phyloP scores from a whole-genome alignment of 768 basidiomycete genomes.

The Tricholoma flavovirens region DNA sequence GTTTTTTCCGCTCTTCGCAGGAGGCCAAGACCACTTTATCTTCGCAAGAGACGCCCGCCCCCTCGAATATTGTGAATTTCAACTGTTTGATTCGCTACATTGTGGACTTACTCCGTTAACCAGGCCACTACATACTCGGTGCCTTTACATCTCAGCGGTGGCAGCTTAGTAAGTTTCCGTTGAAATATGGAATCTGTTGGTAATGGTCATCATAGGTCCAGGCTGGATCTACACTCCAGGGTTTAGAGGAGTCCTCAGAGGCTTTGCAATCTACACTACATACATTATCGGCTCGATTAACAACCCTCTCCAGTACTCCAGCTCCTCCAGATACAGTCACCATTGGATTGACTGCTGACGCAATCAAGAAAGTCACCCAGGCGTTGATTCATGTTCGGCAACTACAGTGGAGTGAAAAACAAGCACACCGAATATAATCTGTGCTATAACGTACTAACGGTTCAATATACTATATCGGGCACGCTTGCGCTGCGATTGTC shows the following conservation, averaged over 20 bases:
- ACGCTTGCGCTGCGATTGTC: too few species aligned
- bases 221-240: conserved; percentile 5
- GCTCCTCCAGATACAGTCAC: conserved; percentile 38
- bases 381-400: conserved; percentile 57
- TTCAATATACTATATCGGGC: too few species aligned
- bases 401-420: conserved; percentile 44
- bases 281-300: conserved; percentile 46
- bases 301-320: conserved; percentile 33
- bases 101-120: background rate
- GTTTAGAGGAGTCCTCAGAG: conserved; percentile 33
- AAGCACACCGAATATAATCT: conserved; percentile 15
- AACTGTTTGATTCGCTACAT: background rate
- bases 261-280: conserved; percentile 51
- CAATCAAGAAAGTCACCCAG: conserved; percentile 58
- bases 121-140: background rate
- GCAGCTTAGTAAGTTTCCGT: background rate
- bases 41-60: background rate
- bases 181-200: background rate
- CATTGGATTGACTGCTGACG: conserved; percentile 59
- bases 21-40: background rate
- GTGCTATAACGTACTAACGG: too few species aligned
- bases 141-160: background rate
- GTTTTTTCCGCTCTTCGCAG: background rate
- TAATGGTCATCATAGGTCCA: conserved; percentile 2
- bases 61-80: background rate